phyloP scores from a whole-genome alignment of 2,329 filamentous ascomycete genomes.

The Dothidotthia symphoricarpi region DNA sequence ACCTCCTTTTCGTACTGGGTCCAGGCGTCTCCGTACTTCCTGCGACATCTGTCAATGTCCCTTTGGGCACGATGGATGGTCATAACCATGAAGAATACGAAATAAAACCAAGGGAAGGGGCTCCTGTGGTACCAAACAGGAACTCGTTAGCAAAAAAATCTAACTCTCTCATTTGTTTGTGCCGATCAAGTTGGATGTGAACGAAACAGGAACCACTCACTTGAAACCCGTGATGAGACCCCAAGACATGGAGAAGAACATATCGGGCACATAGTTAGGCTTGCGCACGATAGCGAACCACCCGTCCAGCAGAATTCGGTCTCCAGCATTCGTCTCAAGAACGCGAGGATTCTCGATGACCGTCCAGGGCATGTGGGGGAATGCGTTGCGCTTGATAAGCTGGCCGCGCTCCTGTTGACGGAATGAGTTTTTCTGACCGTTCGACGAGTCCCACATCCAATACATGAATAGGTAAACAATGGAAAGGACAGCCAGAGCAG shows the following conservation, averaged over 20 bases:
- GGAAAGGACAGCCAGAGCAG: conserved; percentile 64
- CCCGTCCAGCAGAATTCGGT: conserved; percentile 77
- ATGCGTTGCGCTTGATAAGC: conserved; percentile 67
- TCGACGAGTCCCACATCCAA: conserved; percentile 89
- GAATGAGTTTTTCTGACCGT: conserved; percentile 93
- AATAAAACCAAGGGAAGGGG: conserved; percentile 91
- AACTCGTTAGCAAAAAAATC: too few species aligned
- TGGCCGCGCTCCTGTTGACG: conserved; percentile 75
- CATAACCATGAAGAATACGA: conserved; percentile 76
- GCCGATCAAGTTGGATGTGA: too few species aligned
- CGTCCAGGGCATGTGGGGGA: conserved; percentile 89
- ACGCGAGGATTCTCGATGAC: conserved; percentile 75
- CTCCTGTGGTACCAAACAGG: too few species aligned
- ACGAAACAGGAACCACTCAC: too few species aligned
- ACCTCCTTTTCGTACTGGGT: conserved; percentile 75
- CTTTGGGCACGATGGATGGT: conserved; percentile 74
- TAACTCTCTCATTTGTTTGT: too few species aligned
- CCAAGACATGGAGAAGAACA: conserved; percentile 76
- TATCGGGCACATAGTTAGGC: conserved; percentile 77
- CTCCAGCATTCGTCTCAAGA: conserved; percentile 70
- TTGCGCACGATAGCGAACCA: conserved; percentile 76
- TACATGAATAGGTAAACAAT: conserved; percentile 77
- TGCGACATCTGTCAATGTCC: conserved; percentile 72
- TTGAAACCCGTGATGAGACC: conserved; percentile 77
- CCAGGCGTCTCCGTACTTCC: conserved; percentile 82